Evolutionary conservation across 1,284 basidiomycete species (phyloP).

Genomic region (Cryptococcus jaspeensis): DNA sequence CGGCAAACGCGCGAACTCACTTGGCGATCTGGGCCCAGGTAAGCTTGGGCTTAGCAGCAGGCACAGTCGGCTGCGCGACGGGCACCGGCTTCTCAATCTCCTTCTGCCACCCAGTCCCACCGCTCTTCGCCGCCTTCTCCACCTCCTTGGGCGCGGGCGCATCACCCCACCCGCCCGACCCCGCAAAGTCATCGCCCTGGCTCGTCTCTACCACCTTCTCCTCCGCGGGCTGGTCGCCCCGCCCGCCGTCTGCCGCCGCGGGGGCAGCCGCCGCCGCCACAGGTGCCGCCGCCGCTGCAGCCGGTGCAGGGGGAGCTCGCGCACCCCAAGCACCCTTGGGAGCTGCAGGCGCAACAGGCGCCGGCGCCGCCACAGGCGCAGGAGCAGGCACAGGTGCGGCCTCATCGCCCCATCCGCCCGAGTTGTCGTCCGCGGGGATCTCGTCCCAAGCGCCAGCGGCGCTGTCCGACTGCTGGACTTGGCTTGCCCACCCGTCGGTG

Average conservation of each 20-base stretch:
- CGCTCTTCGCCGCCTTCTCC: slow-evolving; percentile 42
- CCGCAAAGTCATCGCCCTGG: slow-evolving; percentile 43
- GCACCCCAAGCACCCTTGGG: too few species aligned
- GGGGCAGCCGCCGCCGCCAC: slow-evolving; percentile 11
- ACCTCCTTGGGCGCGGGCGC: slow-evolving; percentile 43
- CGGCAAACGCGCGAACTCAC: slow-evolving; percentile 31
- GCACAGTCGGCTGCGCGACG: slow-evolving; percentile 19
- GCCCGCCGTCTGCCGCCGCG: slow-evolving; percentile 1
- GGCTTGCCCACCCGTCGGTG: slow-evolving; percentile 41
- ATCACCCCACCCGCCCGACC: slow-evolving; percentile 45
- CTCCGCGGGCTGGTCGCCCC: background rate
- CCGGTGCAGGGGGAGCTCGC: too few species aligned
- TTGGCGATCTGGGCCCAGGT: slow-evolving; percentile 54
- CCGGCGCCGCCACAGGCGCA: background rate
- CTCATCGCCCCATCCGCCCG: too few species aligned
- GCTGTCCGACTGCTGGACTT: slow-evolving; percentile 30
- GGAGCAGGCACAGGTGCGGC: too few species aligned
- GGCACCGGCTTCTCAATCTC: slow-evolving; percentile 34
- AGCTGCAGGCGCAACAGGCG: too few species aligned
- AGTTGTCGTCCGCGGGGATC: slow-evolving; percentile 5
- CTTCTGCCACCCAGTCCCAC: slow-evolving; percentile 35
- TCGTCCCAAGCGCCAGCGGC: slow-evolving; percentile 25
- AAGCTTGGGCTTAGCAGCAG: slow-evolving; percentile 46
- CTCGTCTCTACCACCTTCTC: slow-evolving; percentile 16
- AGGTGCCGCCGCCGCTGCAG: slow-evolving; percentile 12